Evolutionary conservation across 306 rosid genomes (phyloP), one percentile per base, ranked within the genome.

Genomic region (Sophora flavescens): DNA sequence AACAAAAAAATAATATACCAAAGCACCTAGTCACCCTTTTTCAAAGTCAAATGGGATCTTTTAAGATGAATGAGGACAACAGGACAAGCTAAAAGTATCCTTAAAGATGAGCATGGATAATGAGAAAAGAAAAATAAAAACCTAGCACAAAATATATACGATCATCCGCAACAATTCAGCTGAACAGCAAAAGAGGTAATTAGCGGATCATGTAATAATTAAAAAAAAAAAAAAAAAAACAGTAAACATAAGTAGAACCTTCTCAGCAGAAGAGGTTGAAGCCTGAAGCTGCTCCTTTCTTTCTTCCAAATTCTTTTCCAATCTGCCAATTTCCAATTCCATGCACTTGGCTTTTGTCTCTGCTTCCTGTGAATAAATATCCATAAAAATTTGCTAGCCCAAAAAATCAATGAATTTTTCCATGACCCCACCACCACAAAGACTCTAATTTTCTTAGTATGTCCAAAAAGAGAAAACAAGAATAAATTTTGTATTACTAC

Each of bases 291-390:
- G 87, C 65, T 83, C 75, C 8, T 87, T 87, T 84, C 85, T 89
- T 63, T 89, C 90, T 61, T 89, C 90, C 90, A 92, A 80, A 57
- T 81, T 91, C 78, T 74, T 81, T 68, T 92, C 90, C 86, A 96
- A 77, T 74, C 39, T 81, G 18, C 72, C 81, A 65, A 92, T 89
- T 81, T 93, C 93, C 14, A 69, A 79, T 78, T 96, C 96, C 98
- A 96, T 88, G 80, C 38, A 78, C 84, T 87, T 96, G 74, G 96
- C 98, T 81, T 85, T 87, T 53, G 84, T 82, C 87, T 96, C 96
- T 66, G 97, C 97, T 77, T 86, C 96, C 99, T 96, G 84, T 4
- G n/a, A 56, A 68, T 58, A 61, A 56, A 70, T 12, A 50, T 62
- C 67, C 85, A 69, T 47, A 51, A 62, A 78, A 22, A 35, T 82